Evolutionary conservation across 1,284 basidiomycete genomes (phyloP).

Genomic region (Microbotryum saponariae): DNA sequence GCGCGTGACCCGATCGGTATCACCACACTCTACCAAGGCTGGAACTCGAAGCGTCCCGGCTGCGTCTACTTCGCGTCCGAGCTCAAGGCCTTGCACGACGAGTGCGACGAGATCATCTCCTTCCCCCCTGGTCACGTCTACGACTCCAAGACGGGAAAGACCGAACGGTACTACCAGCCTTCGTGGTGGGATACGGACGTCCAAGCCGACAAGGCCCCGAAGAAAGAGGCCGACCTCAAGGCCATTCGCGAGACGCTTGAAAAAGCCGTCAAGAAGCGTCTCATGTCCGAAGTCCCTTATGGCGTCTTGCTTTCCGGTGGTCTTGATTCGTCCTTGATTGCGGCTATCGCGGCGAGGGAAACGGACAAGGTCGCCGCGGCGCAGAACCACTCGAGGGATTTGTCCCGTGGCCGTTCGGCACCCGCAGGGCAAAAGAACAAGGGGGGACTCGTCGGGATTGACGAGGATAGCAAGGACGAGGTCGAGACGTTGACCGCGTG

Average conservation of each 20-base stretch:
- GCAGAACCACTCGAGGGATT: conserved; percentile 49
- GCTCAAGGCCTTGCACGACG: conserved; percentile 83
- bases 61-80: conserved; percentile 91
- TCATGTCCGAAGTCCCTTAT: conserved; percentile 99
- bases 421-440: conserved; percentile 1
- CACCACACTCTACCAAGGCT: conserved; percentile 96
- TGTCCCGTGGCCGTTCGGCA: conserved; percentile 14
- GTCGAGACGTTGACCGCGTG: conserved; percentile 66
- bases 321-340: conserved; percentile 91
- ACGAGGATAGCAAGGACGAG: conserved; percentile 20
- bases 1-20: conserved; percentile 97
- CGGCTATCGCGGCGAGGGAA: conserved; percentile 90
- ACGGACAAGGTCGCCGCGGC: conserved; percentile 83
- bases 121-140: conserved; percentile 98
- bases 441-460: conserved; percentile 30
- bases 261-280: conserved; percentile 83
- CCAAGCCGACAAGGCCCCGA: conserved; percentile 53
- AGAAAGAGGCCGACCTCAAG: conserved; percentile 59
- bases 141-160: conserved; percentile 69
- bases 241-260: conserved; percentile 75
- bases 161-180: conserved; percentile 74
- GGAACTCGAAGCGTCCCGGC: conserved; percentile 74
- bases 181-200: conserved; percentile 75
- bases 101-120: conserved; percentile 88
- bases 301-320: conserved; percentile 94